Conservation (phyloP, 2,329 filamentous ascomycete genomes). For the Penicillium glabrum region DNA sequence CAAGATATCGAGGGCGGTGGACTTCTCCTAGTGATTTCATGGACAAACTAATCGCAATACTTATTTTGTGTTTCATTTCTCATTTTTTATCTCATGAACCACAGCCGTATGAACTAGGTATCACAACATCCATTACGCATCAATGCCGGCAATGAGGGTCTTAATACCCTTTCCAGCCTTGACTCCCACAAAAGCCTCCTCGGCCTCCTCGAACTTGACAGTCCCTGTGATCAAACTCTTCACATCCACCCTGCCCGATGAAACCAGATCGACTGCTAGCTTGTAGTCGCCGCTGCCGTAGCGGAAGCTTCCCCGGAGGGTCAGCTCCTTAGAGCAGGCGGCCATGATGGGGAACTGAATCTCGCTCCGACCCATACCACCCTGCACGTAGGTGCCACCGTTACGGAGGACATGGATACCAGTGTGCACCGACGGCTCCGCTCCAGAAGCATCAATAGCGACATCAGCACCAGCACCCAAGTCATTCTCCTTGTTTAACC, state of each 20-base stretch:
- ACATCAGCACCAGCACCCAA: slow-evolving; percentile 70
- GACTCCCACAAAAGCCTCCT: slow-evolving; percentile 83
- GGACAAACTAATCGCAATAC: not conserved
- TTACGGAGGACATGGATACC: slow-evolving; percentile 68
- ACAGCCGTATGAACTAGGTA: not conserved
- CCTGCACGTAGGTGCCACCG: slow-evolving; percentile 79
- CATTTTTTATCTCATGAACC: not conserved
- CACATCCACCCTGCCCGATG: slow-evolving; percentile 66
- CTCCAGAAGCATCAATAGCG: slow-evolving; percentile 78
- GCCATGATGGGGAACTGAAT: slow-evolving; percentile 92
- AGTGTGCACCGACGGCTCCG: slow-evolving; percentile 74
- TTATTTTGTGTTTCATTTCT: not conserved
- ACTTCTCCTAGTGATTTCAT: not conserved
- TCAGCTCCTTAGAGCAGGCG: slow-evolving; percentile 85
- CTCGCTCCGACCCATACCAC: slow-evolving; percentile 84
- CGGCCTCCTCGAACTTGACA: slow-evolving; percentile 78
- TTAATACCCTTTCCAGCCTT: slow-evolving; percentile 70
- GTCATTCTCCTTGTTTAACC: slow-evolving; percentile 62
- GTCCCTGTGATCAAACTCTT: slow-evolving; percentile 78
- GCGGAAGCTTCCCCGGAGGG: slow-evolving; percentile 81
- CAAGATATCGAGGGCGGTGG: not conserved
- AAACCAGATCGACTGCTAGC: slow-evolving; percentile 75
- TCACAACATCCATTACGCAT: slow-evolving; percentile 13
- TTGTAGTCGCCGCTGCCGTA: slow-evolving; percentile 88
- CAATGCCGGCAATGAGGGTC: slow-evolving; percentile 45